Evolutionary conservation across 2,329 filamentous ascomycete genomes (phyloP), one percentile per base, ranked within the genome.

Genomic region (Trichoderma sp.): DNA sequence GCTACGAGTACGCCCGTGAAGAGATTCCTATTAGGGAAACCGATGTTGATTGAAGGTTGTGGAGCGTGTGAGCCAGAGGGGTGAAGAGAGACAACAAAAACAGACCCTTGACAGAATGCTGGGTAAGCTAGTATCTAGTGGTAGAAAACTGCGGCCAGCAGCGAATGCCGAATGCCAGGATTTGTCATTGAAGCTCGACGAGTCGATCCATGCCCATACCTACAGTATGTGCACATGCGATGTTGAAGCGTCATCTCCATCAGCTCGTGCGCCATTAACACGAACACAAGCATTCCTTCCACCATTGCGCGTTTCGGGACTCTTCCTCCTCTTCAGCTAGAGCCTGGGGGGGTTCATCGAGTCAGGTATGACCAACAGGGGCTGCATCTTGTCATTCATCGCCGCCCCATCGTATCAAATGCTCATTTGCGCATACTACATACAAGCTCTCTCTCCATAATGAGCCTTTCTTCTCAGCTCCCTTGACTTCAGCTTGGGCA

Each of bases 321-420:
- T 24, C 48, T 44, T 62, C 34, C 34, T 52, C 39, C 19, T 62
- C 58, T 52, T 62, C 58, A 52, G 58, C 58, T 52, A 52, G 48
- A 54, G 30, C 47, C 24, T n/a, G 47, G 24, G 9, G 9, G 39
- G 12, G 34, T 10, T 39, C 34, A 43, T 44, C 47, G 48, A 62
- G 34, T 62, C 48, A 62, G 58, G 58, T 54, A 52, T 62, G 26
- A 62, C 58, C 39, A 44, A 52, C 24, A 52, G 44, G 39, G 55
- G 24, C 14, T 51, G 15, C 15, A 21, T 44, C 24, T 39, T 30
- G 24, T 34, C 55, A 58, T 47, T 26, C 34, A 58, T 21, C 44
- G 52, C 52, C 21, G 52, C 43, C 43, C 24, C 10, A 6, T 39
- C 1, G 34, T 14, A 39, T 12, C 12, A 10, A 39, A 39, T 39